Evolutionary conservation across 176 grass and related monocot species (phyloP).

Genomic region (Triticum turgidum): DNA sequence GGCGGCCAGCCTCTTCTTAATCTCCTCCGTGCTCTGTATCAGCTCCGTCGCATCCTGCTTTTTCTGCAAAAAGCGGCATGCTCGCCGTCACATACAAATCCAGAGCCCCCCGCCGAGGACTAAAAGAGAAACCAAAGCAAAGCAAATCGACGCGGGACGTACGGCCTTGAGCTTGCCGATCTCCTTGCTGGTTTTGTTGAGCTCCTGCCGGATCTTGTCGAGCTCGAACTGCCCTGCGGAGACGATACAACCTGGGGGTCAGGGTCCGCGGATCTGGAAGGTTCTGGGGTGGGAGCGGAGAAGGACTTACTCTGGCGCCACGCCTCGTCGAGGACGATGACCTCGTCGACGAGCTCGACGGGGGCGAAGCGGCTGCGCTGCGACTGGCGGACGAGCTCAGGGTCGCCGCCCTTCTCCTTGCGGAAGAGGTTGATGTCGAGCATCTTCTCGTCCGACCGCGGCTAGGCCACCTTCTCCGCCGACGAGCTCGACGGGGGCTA

Average conservation of each 20-base stretch:
- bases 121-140: not conserved
- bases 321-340: constrained; percentile 72
- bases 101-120: not conserved
- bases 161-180: constrained; percentile 84
- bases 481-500: not conserved
- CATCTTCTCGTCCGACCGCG: constrained; percentile 35
- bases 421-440: constrained; percentile 90
- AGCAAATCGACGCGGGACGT: not conserved
- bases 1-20: constrained; percentile 61
- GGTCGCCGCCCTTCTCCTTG: constrained; percentile 79
- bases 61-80: constrained; percentile 36
- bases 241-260: not conserved
- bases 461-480: not conserved
- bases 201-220: constrained; percentile 70
- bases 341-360: constrained; percentile 84
- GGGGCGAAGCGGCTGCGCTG: constrained; percentile 62
- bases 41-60: constrained; percentile 62
- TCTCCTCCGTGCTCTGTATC: constrained; percentile 83
- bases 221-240: constrained; percentile 82
- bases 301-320: constrained; percentile 73
- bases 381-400: constrained; percentile 74
- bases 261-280: not conserved
- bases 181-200: constrained; percentile 88
- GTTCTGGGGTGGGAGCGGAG: not conserved
- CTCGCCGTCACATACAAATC: not conserved